Base-by-base conservation (phyloP, 257 asterid species). In the Solanum piurae region DNA sequence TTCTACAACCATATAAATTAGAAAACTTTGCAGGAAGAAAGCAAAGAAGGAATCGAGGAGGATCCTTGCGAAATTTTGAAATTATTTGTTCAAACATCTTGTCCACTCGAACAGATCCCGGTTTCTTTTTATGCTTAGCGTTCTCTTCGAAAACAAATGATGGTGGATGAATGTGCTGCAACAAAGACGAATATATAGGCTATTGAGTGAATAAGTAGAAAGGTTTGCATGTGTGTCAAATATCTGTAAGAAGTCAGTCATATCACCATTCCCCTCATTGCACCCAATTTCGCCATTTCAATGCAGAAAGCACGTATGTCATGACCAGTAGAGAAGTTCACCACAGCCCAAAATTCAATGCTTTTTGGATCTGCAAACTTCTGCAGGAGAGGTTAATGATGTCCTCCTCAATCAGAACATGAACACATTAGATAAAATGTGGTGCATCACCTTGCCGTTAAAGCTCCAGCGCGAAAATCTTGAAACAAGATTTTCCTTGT, bases 1-100 rank as follows among this genome's bases (percentile, higher is more conserved):
- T 80, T 80, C 68, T 44, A 46, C 71, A 86, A 93, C 95, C 93
- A 86, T 92, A 91, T 84, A 93, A 71, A 62, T 86, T 90, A 13
- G 90, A 88, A 27, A 37, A 88, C 90, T 89, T 92, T 44, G 90
- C 90, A 44, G 93, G 73, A 87, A 93, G 91, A 62, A 92, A 85
- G 85, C 94, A 93, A 33, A 93, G 91, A 89, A 93, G 69, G 73
- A 93, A 93, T 9, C 77, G 89, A 21, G 92, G 91, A 87, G 94
- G 95, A 9, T 87, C 86, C 42, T 86, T 85, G 31, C 31, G 87
- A 29, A 91, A 85, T 87, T 83, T 92, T 33, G 91, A 83, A 29
- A 69, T 86, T 31, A 92, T 68, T 74, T 89, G 89, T 73, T 89
- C 89, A 83, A 91, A 89, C 92, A 91, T 92, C 91, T 88, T 83